These are phyloP conservation scores for Lepidium didymum DNA, from an alignment of 345 rosid species.

Conservation along the genomic window DNA sequence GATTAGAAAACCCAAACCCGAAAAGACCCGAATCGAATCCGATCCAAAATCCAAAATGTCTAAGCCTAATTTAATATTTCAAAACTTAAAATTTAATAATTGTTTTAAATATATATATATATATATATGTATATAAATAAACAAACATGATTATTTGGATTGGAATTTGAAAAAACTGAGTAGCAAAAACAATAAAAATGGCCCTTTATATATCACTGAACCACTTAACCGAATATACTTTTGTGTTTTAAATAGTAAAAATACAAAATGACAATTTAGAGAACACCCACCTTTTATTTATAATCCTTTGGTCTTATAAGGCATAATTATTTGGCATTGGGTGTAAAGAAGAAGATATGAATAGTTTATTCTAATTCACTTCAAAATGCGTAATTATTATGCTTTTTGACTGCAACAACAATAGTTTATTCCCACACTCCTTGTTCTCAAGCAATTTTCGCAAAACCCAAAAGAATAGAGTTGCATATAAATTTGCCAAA, in stretches of 20 bases:
- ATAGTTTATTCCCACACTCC: conserved; percentile 23
- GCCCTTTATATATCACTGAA: too few relatives aligned
- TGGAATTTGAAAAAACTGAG: too few relatives aligned
- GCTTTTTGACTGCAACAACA: conserved; percentile 16
- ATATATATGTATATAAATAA: too few relatives aligned
- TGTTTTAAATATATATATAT: too few relatives aligned
- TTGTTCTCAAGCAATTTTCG: conserved; percentile 27
- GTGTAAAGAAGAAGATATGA: background rate
- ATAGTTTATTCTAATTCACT: background rate
- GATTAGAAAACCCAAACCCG: too few relatives aligned
- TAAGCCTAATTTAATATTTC: too few relatives aligned
- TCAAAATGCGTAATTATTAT: conserved; percentile 1
- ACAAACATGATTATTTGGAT: too few relatives aligned
- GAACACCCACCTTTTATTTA: background rate
- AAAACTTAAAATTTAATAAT: too few relatives aligned
- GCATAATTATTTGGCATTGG: background rate
- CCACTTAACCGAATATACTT: too few relatives aligned
- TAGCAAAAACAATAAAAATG: too few relatives aligned
- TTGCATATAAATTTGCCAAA: conserved; percentile 10
- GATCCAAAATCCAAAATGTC: too few relatives aligned
- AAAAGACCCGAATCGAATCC: too few relatives aligned
- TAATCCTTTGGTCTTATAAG: background rate
- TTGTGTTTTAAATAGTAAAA: background rate
- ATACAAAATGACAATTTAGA: background rate
- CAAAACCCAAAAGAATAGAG: background rate